These are phyloP conservation scores for Calonectria pseudoreteaudii DNA, from an alignment of 2,329 filamentous ascomycete species.

Conservation along the genomic window DNA sequence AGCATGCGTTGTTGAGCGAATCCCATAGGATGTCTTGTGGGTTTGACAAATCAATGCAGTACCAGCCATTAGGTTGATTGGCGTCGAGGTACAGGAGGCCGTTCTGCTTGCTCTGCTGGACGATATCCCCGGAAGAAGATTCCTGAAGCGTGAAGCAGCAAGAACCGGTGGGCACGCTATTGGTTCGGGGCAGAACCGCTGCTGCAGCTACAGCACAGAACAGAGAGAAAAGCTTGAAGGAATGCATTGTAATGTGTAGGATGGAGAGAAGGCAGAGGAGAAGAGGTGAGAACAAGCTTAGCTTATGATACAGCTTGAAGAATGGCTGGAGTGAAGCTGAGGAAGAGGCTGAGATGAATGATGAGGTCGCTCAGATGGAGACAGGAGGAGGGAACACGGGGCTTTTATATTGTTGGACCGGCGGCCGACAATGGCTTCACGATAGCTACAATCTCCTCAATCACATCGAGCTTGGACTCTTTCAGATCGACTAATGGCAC, in stretches of 20 bases:
- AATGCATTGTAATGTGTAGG: slow-evolving; percentile 32
- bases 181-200: slow-evolving; percentile 35
- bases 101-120: slow-evolving; percentile 42
- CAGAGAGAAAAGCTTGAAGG: slow-evolving; percentile 32
- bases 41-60: slow-evolving; percentile 45
- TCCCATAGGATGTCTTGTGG: slow-evolving; percentile 43
- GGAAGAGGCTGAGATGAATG: neutral
- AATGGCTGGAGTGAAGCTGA: neutral
- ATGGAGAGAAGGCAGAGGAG: slow-evolving; percentile 6
- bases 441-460: slow-evolving; percentile 3
- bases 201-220: slow-evolving; percentile 34
- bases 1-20: slow-evolving; percentile 47
- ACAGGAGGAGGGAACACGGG: neutral
- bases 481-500: slow-evolving; percentile 4
- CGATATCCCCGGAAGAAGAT: slow-evolving; percentile 32
- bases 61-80: slow-evolving; percentile 42
- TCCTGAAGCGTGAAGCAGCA: slow-evolving; percentile 50
- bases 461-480: slow-evolving; percentile 14
- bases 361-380: neutral
- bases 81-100: slow-evolving; percentile 45
- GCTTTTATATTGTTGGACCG: slow-evolving; percentile 13
- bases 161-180: slow-evolving; percentile 33
- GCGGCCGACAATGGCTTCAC: slow-evolving; percentile 7
- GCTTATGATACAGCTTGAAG: neutral
- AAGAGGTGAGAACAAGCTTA: neutral